Evolutionary conservation across 1,284 basidiomycete species (phyloP).

Genomic region (Cryptococcus sp.): DNA sequence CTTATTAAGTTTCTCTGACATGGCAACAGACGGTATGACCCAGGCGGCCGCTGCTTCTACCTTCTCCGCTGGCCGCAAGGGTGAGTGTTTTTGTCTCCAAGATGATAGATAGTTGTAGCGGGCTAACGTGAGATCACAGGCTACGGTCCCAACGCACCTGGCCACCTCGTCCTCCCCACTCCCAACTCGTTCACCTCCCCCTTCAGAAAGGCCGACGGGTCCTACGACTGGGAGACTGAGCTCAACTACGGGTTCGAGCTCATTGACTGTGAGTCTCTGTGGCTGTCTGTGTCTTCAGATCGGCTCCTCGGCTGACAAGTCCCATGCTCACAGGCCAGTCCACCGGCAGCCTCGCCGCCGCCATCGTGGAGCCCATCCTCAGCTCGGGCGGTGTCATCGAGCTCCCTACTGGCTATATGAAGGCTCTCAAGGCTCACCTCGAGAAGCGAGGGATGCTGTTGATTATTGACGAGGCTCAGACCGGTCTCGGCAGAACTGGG

Average conservation of each 20-base stretch:
- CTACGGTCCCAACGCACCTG: slow-evolving; percentile 35
- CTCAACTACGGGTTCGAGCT: slow-evolving; percentile 38
- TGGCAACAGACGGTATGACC: slow-evolving; percentile 34
- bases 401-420: slow-evolving; percentile 33
- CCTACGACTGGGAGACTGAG: slow-evolving; percentile 43
- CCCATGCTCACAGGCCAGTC: slow-evolving; percentile 19
- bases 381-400: slow-evolving; percentile 33
- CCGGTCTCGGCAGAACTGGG: slow-evolving; percentile 79
- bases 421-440: slow-evolving; percentile 30
- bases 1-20: background rate
- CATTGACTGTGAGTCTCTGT: slow-evolving; percentile 32
- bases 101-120: background rate
- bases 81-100: background rate
- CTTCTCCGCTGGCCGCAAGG: slow-evolving; percentile 31
- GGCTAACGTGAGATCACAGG: slow-evolving; percentile 4
- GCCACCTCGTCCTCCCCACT: slow-evolving; percentile 24
- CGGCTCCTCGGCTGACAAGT: too few relatives aligned
- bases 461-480: slow-evolving; percentile 81
- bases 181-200: slow-evolving; percentile 34
- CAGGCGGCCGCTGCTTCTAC: slow-evolving; percentile 37
- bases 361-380: slow-evolving; percentile 53
- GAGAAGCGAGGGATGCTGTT: slow-evolving; percentile 54
- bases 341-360: slow-evolving; percentile 27
- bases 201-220: slow-evolving; percentile 33
- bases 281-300: too few relatives aligned